Evolutionary conservation across 179 eudicot genomes (phyloP), one percentile per base, ranked within the genome.

Genomic region (Spergularia azorica): DNA sequence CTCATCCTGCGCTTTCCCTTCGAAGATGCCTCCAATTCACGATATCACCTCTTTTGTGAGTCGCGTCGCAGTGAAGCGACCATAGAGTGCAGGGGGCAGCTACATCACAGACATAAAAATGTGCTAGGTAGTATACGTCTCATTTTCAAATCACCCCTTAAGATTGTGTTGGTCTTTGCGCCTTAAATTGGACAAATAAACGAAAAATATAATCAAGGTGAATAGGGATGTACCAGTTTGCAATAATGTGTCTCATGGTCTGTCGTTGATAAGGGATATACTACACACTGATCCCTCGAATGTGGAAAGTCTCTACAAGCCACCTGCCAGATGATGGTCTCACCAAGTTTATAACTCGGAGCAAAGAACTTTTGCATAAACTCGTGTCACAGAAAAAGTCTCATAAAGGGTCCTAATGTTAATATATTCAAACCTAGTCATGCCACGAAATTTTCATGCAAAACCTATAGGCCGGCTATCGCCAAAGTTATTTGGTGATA

Each of bases 291-390:
- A 10, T 77, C 57, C 61, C 80, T 77, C 12, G 80, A 38, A 77
- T 77, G 80, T 26, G 80, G 80, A 52, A 69, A 77, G 69, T 77
- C 80, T 63, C 80, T 77, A 62, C 80, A 69, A 32, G 80, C 80
- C 5, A 69, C 67, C 80, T 77, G 21, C 26, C 5, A 75, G 2
- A 26, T 26, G 32, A 26, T 26, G 32, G 32, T 26, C 32, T 26
- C 32, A 26, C 32, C 32, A 26, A 26, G 32, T 26, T n/a, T n/a
- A n/a, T n/a, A n/a, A n/a, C n/a, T n/a, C n/a, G n/a, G n/a, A 26
- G 32, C 32, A 26, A 26, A 26, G 32, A 26, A 26, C 32, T 26
- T n/a, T 26, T 26, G 32, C 32, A 26, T 26, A 26, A 26, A 26
- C 32, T 26, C 32, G 32, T 26, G 32, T 26, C 32, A 26, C 32